These are phyloP conservation scores for Aspergillus pseudonomiae DNA, from an alignment of 2,329 filamentous ascomycete genomes.

Conservation along the genomic window DNA sequence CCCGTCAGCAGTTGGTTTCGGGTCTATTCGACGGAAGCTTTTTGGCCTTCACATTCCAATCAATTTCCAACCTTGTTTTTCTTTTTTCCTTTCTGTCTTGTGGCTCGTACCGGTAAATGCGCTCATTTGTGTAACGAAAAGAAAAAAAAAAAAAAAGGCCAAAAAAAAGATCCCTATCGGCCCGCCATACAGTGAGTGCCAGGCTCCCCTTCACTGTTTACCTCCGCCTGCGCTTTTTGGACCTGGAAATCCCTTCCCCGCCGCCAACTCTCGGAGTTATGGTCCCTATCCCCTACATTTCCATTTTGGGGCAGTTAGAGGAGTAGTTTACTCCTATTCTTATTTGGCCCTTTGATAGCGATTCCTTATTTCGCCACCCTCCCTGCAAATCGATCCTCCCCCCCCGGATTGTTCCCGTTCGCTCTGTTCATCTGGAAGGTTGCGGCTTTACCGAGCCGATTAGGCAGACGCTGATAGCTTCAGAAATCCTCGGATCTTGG, in stretches of 20 bases:
- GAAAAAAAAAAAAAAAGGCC: background rate
- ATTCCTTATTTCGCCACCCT: background rate
- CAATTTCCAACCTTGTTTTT: slow-evolving; percentile 13
- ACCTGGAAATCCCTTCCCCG: slow-evolving; percentile 17
- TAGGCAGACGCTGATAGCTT: background rate
- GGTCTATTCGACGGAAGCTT: slow-evolving; percentile 13
- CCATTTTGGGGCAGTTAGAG: slow-evolving; percentile 19
- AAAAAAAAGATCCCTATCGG: background rate
- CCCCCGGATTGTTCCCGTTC: background rate
- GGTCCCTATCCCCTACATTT: slow-evolving; percentile 26
- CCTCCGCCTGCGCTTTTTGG: slow-evolving; percentile 10
- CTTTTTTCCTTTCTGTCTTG: slow-evolving; percentile 6
- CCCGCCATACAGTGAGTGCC: background rate
- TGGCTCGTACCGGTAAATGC: background rate
- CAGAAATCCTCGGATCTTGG: slow-evolving; percentile 13
- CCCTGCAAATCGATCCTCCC: background rate
- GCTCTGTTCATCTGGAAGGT: background rate
- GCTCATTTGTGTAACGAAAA: background rate
- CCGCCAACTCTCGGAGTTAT: slow-evolving; percentile 23
- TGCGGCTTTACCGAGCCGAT: slow-evolving; percentile 1
- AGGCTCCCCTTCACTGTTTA: slow-evolving; percentile 19
- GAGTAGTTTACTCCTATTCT: slow-evolving; percentile 19
- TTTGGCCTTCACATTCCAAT: slow-evolving; percentile 1
- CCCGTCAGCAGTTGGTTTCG: slow-evolving; percentile 14
- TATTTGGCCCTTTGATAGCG: slow-evolving; percentile 3